Evolutionary conservation across 345 rosid species (phyloP), one percentile per base, ranked within the genome.

Genomic region (Rhizophora mangle): DNA sequence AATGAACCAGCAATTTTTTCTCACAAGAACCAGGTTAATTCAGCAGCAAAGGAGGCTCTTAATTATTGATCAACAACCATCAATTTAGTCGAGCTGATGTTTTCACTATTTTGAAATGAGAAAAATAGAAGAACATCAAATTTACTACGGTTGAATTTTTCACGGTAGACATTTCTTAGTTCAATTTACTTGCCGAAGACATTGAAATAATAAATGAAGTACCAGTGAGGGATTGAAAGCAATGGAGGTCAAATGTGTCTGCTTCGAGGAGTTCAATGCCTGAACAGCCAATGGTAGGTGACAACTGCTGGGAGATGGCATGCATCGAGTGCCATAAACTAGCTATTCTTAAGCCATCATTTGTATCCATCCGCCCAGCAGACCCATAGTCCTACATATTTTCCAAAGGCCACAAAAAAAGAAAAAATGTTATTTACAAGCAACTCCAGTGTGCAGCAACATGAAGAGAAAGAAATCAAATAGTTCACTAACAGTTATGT

Each of bases 321-420:
- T 95, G 97, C 99, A 95, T 95, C 10, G 97, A 95, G 75, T 95
- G 97, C 99, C 96, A 92, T 68, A 95, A 81, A 85, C 97, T 89
- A n/a, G 99, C 99, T 82, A 95, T 96, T 74, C 99, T 75, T 82
- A 95, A 81, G 83, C 96, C 92, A 75, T 95, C 97, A 81, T 95
- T 95, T 16, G 99, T 92, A 74, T 95, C 97, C 99, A 95, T 95
- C 55, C 96, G 82, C 68, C 98, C 96, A 59, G 89, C 78, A 27
- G 96, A 86, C 72, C 98, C 98, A 81, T 91, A 91, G 72, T 94
- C 97, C 98, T 94, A 15, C 11, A 43, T 43, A 74, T 53, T 22
- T 30, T 24, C 68, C 24, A 60, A 71, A 49, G 5, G 16, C 24
- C 24, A 24, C 24, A 24, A 24, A 24, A 21, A 47, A 10, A 9